Evolutionary conservation across 2,329 filamentous ascomycete species (phyloP).

Genomic region (Colletotrichum eremochloae): DNA sequence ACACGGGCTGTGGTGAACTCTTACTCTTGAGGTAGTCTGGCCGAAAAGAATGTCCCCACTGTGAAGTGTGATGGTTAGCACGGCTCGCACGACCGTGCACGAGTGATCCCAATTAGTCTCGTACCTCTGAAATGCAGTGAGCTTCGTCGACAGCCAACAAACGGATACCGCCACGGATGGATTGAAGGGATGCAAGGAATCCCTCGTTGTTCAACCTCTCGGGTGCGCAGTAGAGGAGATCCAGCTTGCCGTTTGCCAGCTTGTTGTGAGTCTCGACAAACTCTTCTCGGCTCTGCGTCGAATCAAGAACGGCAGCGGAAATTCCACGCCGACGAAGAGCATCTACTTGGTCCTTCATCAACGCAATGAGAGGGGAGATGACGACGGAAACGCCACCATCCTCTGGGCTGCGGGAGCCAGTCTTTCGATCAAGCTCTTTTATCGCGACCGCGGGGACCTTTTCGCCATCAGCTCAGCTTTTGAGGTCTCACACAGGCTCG

Average conservation of each 20-base stretch:
- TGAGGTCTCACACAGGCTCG: too few species aligned
- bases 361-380: conserved; percentile 67
- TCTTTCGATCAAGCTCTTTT: conserved; percentile 55
- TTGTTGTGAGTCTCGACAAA: conserved; percentile 53
- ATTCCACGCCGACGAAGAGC: conserved; percentile 63
- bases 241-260: conserved; percentile 61
- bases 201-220: conserved; percentile 73
- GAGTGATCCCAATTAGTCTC: not conserved
- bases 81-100: not conserved
- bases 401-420: conserved; percentile 45
- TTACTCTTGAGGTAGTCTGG: conserved; percentile 65
- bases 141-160: conserved; percentile 71
- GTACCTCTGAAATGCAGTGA: conserved; percentile 67
- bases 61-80: conserved; percentile 19
- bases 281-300: conserved; percentile 65
- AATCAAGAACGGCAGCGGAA: conserved; percentile 68
- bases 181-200: conserved; percentile 68
- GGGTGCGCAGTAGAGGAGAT: conserved; percentile 70
- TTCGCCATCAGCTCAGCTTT: not conserved
- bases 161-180: conserved; percentile 67
- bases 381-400: conserved; percentile 67
- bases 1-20: not conserved
- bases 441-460: conserved; percentile 64
- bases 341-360: conserved; percentile 74
- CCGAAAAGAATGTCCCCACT: conserved; percentile 64